Evolutionary conservation across 495 filamentous ascomycete species (phyloP).

Genomic region (Penicillium silybi): DNA sequence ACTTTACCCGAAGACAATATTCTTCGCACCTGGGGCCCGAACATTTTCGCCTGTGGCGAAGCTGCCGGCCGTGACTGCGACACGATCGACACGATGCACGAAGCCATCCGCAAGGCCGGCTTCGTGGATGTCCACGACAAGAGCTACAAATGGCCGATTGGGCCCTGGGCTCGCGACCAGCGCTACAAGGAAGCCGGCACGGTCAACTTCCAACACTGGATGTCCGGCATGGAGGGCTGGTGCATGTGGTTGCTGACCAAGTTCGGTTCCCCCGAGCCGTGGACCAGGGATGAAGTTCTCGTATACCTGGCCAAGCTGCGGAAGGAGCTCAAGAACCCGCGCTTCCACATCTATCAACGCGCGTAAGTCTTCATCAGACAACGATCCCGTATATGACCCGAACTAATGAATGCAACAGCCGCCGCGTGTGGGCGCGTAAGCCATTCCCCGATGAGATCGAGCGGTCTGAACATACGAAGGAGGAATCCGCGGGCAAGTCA

Average conservation of each 20-base stretch:
- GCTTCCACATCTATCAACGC: constrained; percentile 8
- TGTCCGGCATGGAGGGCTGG: constrained; percentile 5
- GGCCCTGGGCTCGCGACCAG: constrained; percentile 4
- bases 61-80: background rate
- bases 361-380: constrained; percentile 1
- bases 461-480: background rate
- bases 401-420: background rate
- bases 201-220: constrained; percentile 6
- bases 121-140: constrained; percentile 24
- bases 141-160: constrained; percentile 3
- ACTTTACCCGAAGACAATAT: constrained; percentile 26
- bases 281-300: constrained; percentile 10
- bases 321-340: constrained; percentile 4
- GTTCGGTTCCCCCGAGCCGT: constrained; percentile 7
- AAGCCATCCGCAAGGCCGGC: constrained; percentile 23
- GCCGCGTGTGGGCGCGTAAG: constrained; percentile 22
- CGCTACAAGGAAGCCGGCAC: background rate
- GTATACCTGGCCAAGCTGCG: constrained; percentile 12
- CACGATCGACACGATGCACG: constrained; percentile 8
- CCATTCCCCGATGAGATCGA: constrained; percentile 7
- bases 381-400: background rate
- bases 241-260: constrained; percentile 13
- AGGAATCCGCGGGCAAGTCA: background rate
- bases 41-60: constrained; percentile 5
- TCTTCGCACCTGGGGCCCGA: constrained; percentile 13